phyloP scores from a whole-genome alignment of 352 stramenopile species.

The Phytophthora idaei region DNA sequence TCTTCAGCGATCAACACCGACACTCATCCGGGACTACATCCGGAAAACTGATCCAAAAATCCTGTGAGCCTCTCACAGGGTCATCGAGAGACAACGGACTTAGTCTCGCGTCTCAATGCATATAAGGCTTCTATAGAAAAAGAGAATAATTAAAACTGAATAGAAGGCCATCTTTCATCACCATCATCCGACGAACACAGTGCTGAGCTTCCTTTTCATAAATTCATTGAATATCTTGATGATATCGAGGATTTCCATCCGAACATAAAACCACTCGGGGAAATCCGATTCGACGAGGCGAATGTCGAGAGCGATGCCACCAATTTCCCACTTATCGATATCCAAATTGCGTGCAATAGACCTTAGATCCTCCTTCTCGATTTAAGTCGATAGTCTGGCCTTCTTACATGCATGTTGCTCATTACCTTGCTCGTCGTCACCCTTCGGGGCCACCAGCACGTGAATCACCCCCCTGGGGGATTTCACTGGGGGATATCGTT shows the following conservation, averaged over 20 bases:
- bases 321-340: slow-evolving; percentile 29
- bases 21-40: not conserved
- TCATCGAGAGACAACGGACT: not conserved
- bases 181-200: slow-evolving; percentile 31
- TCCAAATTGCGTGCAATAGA: slow-evolving; percentile 16
- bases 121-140: not conserved
- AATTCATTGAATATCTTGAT: not conserved
- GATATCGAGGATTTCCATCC: slow-evolving; percentile 36
- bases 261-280: slow-evolving; percentile 39
- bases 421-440: not conserved
- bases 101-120: not conserved
- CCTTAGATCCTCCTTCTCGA: slow-evolving; percentile 13
- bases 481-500: too few relatives aligned
- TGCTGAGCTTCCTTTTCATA: slow-evolving; percentile 1
- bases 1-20: not conserved
- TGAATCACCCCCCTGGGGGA: too few relatives aligned
- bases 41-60: not conserved
- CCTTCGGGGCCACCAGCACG: too few relatives aligned
- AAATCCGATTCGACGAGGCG: slow-evolving; percentile 37
- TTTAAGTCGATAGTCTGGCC: slow-evolving; percentile 17
- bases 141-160: not conserved
- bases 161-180: not conserved
- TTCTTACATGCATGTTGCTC: slow-evolving; percentile 26
- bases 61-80: not conserved
- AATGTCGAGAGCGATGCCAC: slow-evolving; percentile 33